Conservation (phyloP, 2,329 filamentous ascomycete species). For the Aureobasidium musti region DNA sequence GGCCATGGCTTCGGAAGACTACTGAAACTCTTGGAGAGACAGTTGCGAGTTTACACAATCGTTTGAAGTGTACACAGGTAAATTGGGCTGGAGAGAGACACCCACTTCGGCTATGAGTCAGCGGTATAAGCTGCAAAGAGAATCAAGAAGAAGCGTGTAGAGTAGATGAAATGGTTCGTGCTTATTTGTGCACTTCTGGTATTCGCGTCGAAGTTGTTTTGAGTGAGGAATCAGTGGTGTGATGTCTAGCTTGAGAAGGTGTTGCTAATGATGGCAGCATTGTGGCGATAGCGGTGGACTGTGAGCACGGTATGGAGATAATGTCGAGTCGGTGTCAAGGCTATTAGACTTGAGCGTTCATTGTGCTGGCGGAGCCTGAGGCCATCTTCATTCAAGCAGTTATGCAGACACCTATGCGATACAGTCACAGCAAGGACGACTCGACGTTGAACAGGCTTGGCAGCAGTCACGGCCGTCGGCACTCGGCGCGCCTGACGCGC, state of each 20-base stretch:
- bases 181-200: background rate
- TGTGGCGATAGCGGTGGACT: slow-evolving; percentile 41
- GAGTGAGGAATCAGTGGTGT: slow-evolving; percentile 51
- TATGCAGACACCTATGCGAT: slow-evolving; percentile 22
- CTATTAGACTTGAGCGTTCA: slow-evolving; percentile 21
- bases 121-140: background rate
- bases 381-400: slow-evolving; percentile 11
- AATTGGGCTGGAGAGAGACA: background rate
- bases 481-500: background rate
- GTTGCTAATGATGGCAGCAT: slow-evolving; percentile 55
- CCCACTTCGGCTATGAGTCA: background rate
- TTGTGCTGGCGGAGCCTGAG: slow-evolving; percentile 10
- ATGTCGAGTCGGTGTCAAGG: slow-evolving; percentile 11
- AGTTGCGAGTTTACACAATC: background rate
- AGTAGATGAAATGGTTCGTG: background rate
- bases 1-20: background rate
- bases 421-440: slow-evolving; percentile 24
- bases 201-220: background rate
- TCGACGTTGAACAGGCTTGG: slow-evolving; percentile 20
- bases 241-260: slow-evolving; percentile 53
- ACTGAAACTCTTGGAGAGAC: no score
- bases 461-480: background rate
- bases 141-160: background rate
- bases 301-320: background rate
- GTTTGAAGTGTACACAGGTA: background rate